Evolutionary conservation across 805 yeast species (phyloP).

Genomic region (Babjeviella inositovora): DNA sequence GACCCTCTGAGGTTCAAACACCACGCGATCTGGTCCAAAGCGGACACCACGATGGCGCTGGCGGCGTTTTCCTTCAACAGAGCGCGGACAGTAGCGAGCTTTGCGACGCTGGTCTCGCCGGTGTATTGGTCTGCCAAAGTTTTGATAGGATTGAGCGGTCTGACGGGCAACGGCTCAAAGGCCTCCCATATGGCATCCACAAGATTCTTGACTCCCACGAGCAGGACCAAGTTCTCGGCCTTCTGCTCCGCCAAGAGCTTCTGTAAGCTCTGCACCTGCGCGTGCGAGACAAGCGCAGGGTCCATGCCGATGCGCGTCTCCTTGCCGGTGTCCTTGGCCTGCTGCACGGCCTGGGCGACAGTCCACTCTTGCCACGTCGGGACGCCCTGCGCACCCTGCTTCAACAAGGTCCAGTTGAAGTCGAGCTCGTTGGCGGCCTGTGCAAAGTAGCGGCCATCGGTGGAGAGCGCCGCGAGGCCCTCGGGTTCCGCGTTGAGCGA

Average conservation of each 20-base stretch:
- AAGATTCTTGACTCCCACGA: conserved; percentile 43
- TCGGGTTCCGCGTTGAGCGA: conserved; percentile 22
- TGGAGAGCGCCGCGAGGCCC: conserved; percentile 68
- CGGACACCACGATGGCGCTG: conserved; percentile 40
- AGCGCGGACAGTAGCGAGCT: conserved; percentile 21
- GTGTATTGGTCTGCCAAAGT: conserved; percentile 34
- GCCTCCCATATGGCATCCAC: conserved; percentile 61
- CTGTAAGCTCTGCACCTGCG: conserved; percentile 22
- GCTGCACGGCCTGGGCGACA: conserved; percentile 31
- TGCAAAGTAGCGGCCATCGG: conserved; percentile 89
- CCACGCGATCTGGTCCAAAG: conserved; percentile 89
- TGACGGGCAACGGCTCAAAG: conserved; percentile 47
- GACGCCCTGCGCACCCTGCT: conserved; percentile 59
- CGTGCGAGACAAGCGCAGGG: conserved; percentile 51
- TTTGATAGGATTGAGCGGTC: conserved; percentile 32
- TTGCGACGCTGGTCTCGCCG: conserved; percentile 49
- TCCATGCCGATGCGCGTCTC: conserved; percentile 79
- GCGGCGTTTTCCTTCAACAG: conserved; percentile 11
- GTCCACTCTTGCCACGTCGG: conserved; percentile 77
- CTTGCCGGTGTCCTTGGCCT: conserved; percentile 21
- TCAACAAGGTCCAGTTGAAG: conserved; percentile 61
- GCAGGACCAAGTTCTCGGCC: no score
- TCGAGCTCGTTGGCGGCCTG: conserved; percentile 83
- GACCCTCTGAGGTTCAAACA: conserved; percentile 67
- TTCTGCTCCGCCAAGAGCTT: conserved; percentile 7